Evolutionary conservation across 2,329 filamentous ascomycete species (phyloP), one percentile per base, ranked within the genome.

Genomic region (Sclerotiophoma versabilis): DNA sequence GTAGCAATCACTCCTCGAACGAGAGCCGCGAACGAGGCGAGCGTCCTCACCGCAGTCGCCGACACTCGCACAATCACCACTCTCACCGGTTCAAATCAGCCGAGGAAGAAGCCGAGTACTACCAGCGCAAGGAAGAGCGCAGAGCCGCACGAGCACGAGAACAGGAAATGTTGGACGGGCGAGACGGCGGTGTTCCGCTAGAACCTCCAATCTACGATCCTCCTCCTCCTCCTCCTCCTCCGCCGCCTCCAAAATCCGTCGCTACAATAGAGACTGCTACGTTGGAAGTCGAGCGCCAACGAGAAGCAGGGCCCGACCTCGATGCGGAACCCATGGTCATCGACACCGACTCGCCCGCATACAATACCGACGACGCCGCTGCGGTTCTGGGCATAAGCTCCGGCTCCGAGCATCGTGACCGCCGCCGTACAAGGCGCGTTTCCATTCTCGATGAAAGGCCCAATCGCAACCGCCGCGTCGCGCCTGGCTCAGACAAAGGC

Each of bases 91-190:
- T 72, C 49, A 63, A 63, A 8, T 68, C 63, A 4, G 51, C 64
- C 12, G 67, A 71, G 41, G 70, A 75, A 23, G 71, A 75, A 49
- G 66, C 63, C 10, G 70, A 69, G 14, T 72, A 75, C 58, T 63
- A 66, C 29, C 61, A 57, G 3, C 59, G 58, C 29, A 75, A 74
- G 38, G 69, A 72, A 46, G 67, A 65, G 39, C 64, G 69, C 10
- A 57, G 70, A 25, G 63, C 63, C 7, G 59, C 60, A 26, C 63
- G 65, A 42, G 59, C 63, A 17, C 58, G 55, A 25, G 68, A 72
- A 26, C 33, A 66, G 2, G 66, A 70, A 12, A 70, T 71, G 66
- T 66, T 66, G 25, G 66, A 65, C 9, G 64, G 57, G 19, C 55
- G 63, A 2, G 68, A 70, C 34, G 64, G 65, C 1, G 69, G 67